These are phyloP conservation scores for Kodamaea nitidulidarum DNA, from an alignment of 805 yeast species.

Conservation along the genomic window DNA sequence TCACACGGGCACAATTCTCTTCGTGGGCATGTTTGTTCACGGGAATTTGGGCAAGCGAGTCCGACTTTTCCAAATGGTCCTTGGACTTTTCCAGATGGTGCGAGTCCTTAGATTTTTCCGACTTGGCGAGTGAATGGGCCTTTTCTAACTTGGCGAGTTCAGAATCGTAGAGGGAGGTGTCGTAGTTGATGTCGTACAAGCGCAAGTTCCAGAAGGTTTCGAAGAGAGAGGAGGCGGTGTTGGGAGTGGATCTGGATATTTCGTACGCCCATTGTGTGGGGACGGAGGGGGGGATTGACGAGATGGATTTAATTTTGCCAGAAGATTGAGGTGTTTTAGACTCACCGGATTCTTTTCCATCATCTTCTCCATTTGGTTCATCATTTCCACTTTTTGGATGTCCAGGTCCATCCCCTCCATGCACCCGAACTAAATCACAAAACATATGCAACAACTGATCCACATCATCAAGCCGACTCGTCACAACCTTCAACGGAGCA, in stretches of 20 bases:
- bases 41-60: conserved; percentile 25
- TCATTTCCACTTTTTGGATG: too few relatives aligned
- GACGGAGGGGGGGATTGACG: conserved; percentile 22
- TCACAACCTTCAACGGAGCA: conserved; percentile 57
- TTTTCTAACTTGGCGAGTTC: conserved; percentile 37
- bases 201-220: conserved; percentile 68
- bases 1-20: not conserved
- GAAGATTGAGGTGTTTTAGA: too few relatives aligned
- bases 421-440: conserved; percentile 53
- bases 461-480: conserved; percentile 70
- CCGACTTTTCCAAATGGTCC: conserved; percentile 22
- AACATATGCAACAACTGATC: conserved; percentile 63
- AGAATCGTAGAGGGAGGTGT: conserved; percentile 44
- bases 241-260: conserved; percentile 2
- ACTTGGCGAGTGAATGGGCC: too few relatives aligned
- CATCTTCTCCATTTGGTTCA: not conserved
- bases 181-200: conserved; percentile 64
- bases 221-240: not conserved
- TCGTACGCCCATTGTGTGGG: conserved; percentile 49
- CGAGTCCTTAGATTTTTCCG: too few relatives aligned
- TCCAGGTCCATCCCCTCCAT: too few relatives aligned
- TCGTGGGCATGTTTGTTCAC: conserved; percentile 32
- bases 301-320: too few relatives aligned
- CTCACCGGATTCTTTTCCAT: conserved; percentile 30
- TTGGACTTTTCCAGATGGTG: too few relatives aligned